Conservation (phyloP, 2,329 filamentous ascomycete genomes). For the Torrubiella hemipterigena region DNA sequence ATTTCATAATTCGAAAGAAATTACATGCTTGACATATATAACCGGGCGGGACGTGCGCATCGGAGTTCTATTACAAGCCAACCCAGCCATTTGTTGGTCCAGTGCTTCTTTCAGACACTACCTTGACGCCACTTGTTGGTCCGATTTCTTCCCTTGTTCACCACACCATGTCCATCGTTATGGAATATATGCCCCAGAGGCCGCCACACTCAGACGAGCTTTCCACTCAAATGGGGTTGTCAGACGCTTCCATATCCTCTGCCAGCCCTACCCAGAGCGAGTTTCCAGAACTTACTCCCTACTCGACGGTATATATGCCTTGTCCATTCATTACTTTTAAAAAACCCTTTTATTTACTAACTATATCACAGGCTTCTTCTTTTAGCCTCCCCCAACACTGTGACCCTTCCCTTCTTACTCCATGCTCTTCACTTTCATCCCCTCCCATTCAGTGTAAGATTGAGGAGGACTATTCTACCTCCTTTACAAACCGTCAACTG, state of each 20-base stretch:
- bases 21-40: too few relatives aligned
- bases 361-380: constrained; percentile 13
- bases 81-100: too few relatives aligned
- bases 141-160: too few relatives aligned
- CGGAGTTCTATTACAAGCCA: too few relatives aligned
- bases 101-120: too few relatives aligned
- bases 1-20: too few relatives aligned
- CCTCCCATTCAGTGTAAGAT: constrained; percentile 31
- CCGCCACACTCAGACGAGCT: constrained; percentile 19
- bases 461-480: constrained; percentile 26
- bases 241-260: constrained; percentile 14
- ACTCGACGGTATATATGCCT: constrained; percentile 18
- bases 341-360: constrained; percentile 7
- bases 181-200: background rate
- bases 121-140: too few relatives aligned
- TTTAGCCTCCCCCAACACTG: constrained; percentile 22
- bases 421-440: constrained; percentile 35
- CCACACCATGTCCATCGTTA: background rate
- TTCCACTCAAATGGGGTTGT: constrained; percentile 15
- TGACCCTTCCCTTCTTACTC: constrained; percentile 36
- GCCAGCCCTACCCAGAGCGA: constrained; percentile 7
- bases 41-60: too few relatives aligned
- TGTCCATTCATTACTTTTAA: constrained; percentile 1
- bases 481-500: constrained; percentile 18
- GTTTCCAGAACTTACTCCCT: constrained; percentile 16